phyloP scores from a whole-genome alignment of 1,284 basidiomycete genomes.

The Porogramme epimiltina region DNA sequence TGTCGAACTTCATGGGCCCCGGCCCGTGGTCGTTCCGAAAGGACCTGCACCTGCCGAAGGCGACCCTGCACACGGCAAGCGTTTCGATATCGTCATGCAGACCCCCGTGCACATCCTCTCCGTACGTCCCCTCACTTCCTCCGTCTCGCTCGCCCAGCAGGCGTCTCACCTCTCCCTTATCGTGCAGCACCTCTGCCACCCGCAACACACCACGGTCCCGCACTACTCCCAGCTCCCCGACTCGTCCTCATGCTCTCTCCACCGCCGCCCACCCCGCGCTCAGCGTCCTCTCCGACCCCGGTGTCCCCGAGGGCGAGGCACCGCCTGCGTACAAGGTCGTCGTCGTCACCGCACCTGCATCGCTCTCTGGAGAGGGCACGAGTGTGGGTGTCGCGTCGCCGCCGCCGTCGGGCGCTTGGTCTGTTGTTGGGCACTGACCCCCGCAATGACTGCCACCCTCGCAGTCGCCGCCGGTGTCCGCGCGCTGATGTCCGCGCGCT shows the following conservation, averaged over 20 bases:
- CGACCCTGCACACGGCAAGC: constrained; percentile 78
- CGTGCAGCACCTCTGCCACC: constrained; percentile 74
- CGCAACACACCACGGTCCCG: constrained; percentile 77
- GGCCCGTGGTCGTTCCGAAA: constrained; percentile 74
- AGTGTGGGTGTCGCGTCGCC: not conserved
- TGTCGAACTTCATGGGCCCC: constrained; percentile 68
- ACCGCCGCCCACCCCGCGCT: constrained; percentile 4
- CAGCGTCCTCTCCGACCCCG: not conserved
- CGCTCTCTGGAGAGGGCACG: not conserved
- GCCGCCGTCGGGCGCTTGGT: not conserved
- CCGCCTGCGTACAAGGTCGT: constrained; percentile 60
- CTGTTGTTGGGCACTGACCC: not conserved
- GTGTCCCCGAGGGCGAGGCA: constrained; percentile 53
- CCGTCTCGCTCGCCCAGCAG: not conserved
- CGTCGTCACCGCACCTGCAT: constrained; percentile 6
- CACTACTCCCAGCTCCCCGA: constrained; percentile 49
- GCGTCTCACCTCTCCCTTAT: not conserved
- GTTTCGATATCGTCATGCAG: constrained; percentile 92
- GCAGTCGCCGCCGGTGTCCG: no score
- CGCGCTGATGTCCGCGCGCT: no score
- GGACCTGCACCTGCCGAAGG: constrained; percentile 56
- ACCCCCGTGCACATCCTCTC: constrained; percentile 80
- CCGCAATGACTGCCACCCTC: no score
- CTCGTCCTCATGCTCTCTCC: not conserved
- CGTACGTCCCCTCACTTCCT: constrained; percentile 47